Conservation (phyloP, 345 rosid genomes). For the Rhodamnia argentea region DNA sequence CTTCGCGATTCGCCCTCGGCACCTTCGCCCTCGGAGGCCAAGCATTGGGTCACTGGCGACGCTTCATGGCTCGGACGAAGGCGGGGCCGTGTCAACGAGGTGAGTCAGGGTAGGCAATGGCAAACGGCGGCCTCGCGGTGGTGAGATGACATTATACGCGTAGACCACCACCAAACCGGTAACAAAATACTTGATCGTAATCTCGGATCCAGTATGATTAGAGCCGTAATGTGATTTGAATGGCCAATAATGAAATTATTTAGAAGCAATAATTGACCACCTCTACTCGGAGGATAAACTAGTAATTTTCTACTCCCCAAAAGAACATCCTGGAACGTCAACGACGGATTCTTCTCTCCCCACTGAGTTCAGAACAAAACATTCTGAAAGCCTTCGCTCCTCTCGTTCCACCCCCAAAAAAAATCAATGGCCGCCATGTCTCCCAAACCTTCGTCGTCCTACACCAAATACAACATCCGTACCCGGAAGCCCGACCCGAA, state of each 20-base stretch:
- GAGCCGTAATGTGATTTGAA: not conserved
- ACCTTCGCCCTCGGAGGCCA: too few species aligned
- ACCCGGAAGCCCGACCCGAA: constrained; percentile 44
- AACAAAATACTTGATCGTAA: too few species aligned
- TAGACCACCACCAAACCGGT: too few species aligned
- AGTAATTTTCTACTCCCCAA: not conserved
- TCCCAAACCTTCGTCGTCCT: constrained; percentile 7
- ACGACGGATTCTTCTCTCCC: not conserved
- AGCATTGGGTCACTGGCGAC: too few species aligned
- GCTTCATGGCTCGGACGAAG: too few species aligned
- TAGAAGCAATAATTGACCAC: not conserved
- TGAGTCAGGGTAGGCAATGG: too few species aligned
- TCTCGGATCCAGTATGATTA: not conserved
- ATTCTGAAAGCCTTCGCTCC: not conserved
- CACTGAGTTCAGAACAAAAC: not conserved
- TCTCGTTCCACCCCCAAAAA: not conserved
- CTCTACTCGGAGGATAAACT: not conserved
- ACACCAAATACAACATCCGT: constrained; percentile 40
- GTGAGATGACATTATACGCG: too few species aligned
- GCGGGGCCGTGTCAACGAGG: too few species aligned
- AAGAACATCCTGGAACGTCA: not conserved
- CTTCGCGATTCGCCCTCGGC: too few species aligned
- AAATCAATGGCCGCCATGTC: not conserved
- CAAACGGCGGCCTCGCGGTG: too few species aligned
- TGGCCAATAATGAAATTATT: not conserved